These are phyloP conservation scores for Fraxinus greggii DNA, from an alignment of 305 asterid genomes.

Conservation along the genomic window DNA sequence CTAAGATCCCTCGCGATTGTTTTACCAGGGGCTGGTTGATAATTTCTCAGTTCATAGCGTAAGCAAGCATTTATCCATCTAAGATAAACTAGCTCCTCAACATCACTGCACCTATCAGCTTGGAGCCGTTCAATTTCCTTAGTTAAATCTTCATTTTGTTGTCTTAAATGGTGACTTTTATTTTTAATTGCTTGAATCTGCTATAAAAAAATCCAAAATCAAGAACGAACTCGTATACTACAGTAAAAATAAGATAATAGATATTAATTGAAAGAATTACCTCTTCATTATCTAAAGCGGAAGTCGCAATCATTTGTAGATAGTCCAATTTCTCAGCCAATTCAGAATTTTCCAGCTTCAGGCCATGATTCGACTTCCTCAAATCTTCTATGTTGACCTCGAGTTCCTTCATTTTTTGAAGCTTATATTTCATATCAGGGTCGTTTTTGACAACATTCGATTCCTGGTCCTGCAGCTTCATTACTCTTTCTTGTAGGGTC, in stretches of 20 bases:
- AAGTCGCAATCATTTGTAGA: slow-evolving; percentile 50
- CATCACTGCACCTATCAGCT: slow-evolving; percentile 61
- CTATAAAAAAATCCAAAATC: slow-evolving; percentile 6
- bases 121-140: slow-evolving; percentile 72
- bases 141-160: slow-evolving; percentile 56
- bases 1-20: slow-evolving; percentile 87
- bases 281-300: slow-evolving; percentile 59
- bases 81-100: slow-evolving; percentile 86
- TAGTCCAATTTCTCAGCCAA: slow-evolving; percentile 57
- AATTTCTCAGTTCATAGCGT: slow-evolving; percentile 77
- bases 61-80: slow-evolving; percentile 94
- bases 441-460: slow-evolving; percentile 30
- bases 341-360: slow-evolving; percentile 57
- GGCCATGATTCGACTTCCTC: slow-evolving; percentile 44
- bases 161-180: slow-evolving; percentile 47
- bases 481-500: slow-evolving; percentile 69
- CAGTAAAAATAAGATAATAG: neutral
- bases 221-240: neutral
- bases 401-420: slow-evolving; percentile 38
- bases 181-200: slow-evolving; percentile 57
- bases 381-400: slow-evolving; percentile 58
- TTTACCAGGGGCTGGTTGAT: slow-evolving; percentile 58
- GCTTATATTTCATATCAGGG: slow-evolving; percentile 32
- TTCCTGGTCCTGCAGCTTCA: slow-evolving; percentile 65
- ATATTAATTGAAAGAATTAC: slow-evolving; percentile 32